Percentiles rank a stretch among this genome's conserved stretches.
Conservation (phyloP, 2,329 filamentous ascomycete genomes). For the Aspergillus fijiensis region DNA sequence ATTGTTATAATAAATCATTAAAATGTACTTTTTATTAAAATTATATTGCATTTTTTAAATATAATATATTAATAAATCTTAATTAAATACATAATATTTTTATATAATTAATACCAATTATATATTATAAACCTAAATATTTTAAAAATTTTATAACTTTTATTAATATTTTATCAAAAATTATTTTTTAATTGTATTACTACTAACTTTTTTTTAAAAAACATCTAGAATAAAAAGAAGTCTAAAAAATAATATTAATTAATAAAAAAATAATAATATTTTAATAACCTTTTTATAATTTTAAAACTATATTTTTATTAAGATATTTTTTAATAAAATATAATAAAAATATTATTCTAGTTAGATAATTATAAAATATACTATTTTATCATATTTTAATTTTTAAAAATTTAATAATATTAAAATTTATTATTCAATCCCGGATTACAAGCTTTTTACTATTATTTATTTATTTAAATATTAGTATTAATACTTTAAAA, state of each 20-base stretch:
- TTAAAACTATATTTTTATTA: not conserved
- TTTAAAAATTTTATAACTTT: not conserved
- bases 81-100: not conserved
- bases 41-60: not conserved
- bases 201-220: not conserved
- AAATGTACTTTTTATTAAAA: not conserved
- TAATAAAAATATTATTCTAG: no score
- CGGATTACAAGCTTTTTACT: no score
- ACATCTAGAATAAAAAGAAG: not conserved
- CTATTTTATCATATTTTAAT: no score
- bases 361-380: no score
- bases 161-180: not conserved
- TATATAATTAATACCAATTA: not conserved
- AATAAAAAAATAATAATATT: no score
- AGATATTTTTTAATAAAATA: not conserved
- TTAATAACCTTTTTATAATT: not conserved
- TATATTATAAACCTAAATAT: not conserved
- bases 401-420: no score
- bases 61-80: not conserved
- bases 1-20: not conserved
- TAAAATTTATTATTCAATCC: no score
- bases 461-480: not conserved
- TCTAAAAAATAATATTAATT: no score
- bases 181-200: no score
- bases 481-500: no score